A percentile compares a stretch with the other conserved stretches of the same genome.
Evolutionary conservation across 306 rosid genomes (phyloP).

Genomic region (Dicorynia guianensis): DNA sequence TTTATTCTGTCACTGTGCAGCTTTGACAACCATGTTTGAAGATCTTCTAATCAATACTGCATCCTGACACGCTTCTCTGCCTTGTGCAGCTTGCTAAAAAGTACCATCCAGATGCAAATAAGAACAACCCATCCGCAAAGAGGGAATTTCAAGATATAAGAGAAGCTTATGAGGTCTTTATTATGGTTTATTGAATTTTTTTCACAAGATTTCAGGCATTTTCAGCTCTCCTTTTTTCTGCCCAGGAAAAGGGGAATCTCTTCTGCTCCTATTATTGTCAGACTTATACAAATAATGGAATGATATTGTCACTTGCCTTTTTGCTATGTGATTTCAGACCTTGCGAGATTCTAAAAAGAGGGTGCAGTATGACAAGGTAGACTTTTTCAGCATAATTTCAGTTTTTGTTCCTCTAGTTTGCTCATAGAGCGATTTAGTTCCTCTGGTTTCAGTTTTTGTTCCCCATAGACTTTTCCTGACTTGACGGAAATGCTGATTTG

Average conservation of each 20-base stretch:
- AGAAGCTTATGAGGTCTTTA: slow-evolving; percentile 91
- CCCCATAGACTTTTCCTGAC: too few species aligned
- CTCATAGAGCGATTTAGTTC: too few species aligned
- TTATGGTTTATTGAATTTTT: slow-evolving; percentile 30
- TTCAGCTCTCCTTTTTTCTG: slow-evolving; percentile 17
- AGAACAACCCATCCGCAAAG: slow-evolving; percentile 81
- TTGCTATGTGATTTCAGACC: slow-evolving; percentile 60
- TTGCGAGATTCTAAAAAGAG: slow-evolving; percentile 84
- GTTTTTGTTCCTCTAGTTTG: too few species aligned
- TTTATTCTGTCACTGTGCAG: slow-evolving; percentile 11
- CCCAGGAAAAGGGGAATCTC: background rate
- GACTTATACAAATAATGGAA: slow-evolving; percentile 30
- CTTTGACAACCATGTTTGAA: slow-evolving; percentile 31
- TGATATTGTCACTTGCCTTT: slow-evolving; percentile 29
- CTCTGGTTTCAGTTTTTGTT: too few species aligned
- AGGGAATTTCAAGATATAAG: slow-evolving; percentile 91
- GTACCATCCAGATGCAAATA: slow-evolving; percentile 95
- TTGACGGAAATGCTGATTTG: too few species aligned
- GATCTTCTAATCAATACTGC: slow-evolving; percentile 27
- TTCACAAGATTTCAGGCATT: slow-evolving; percentile 15
- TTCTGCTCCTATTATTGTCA: background rate
- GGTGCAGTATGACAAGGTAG: slow-evolving; percentile 73
- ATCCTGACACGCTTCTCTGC: slow-evolving; percentile 40
- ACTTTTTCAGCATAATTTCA: background rate
- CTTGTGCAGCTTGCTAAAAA: slow-evolving; percentile 85